phyloP scores from a whole-genome alignment of 108 stramenopile genomes.

The Fragilariopsis cylindrus region DNA sequence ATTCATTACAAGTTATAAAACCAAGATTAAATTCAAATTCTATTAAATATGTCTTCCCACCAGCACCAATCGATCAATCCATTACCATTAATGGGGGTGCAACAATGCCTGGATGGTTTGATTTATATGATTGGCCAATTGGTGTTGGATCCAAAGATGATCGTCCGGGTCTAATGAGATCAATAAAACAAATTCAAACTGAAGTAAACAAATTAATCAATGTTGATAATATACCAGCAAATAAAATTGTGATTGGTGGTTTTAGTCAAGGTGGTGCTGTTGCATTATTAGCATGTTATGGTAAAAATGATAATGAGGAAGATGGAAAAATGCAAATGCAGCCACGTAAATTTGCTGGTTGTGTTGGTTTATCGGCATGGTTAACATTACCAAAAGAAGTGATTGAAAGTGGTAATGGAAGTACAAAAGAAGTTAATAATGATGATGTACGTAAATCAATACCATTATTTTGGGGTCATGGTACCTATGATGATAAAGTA shows the following conservation, averaged over 20 bases:
- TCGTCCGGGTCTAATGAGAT: slow-evolving; percentile 43
- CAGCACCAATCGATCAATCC: slow-evolving; percentile 67
- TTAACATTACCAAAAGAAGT: slow-evolving; percentile 70
- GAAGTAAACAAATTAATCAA: slow-evolving; percentile 41
- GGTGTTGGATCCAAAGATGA: slow-evolving; percentile 69
- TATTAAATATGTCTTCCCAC: slow-evolving; percentile 76
- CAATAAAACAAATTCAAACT: slow-evolving; percentile 50
- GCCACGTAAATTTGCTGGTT: slow-evolving; percentile 55
- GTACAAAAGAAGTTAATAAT: slow-evolving; percentile 33
- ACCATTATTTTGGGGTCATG: slow-evolving; percentile 87
- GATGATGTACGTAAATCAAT: slow-evolving; percentile 48
- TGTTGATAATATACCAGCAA: slow-evolving; percentile 54
- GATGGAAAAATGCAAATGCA: background rate
- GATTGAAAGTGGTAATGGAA: slow-evolving; percentile 53
- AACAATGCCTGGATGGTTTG: slow-evolving; percentile 90
- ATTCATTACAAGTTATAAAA: slow-evolving; percentile 48
- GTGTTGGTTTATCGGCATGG: slow-evolving; percentile 75
- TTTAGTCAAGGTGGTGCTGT: slow-evolving; percentile 86
- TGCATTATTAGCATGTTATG: slow-evolving; percentile 69
- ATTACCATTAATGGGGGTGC: slow-evolving; percentile 84
- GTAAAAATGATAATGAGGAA: background rate
- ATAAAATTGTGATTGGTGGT: slow-evolving; percentile 80
- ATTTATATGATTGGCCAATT: slow-evolving; percentile 88
- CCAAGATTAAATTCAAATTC: slow-evolving; percentile 41
- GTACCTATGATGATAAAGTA: slow-evolving; percentile 80